These are phyloP conservation scores for Fusarium abutilonis DNA, from an alignment of 2,329 filamentous ascomycete species.

Conservation along the genomic window DNA sequence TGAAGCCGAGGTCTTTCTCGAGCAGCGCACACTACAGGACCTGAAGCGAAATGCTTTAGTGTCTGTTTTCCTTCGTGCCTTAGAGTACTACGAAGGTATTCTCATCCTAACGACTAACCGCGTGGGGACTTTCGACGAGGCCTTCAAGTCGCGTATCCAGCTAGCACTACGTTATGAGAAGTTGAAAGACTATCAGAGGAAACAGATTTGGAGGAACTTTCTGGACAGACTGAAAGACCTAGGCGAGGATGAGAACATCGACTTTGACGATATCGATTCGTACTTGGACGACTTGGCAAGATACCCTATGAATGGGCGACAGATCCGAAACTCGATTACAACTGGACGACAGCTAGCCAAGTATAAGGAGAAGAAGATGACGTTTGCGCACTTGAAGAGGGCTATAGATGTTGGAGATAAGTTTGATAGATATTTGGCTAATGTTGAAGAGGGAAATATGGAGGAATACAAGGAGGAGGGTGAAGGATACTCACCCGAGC, in stretches of 20 bases:
- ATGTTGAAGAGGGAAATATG: slow-evolving; percentile 11
- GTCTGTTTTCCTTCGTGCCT: slow-evolving; percentile 8
- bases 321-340: slow-evolving; percentile 23
- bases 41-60: not conserved
- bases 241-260: not conserved
- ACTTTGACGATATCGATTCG: not conserved
- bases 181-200: not conserved
- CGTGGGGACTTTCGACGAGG: slow-evolving; percentile 17
- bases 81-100: slow-evolving; percentile 15
- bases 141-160: slow-evolving; percentile 18
- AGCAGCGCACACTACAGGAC: not conserved
- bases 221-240: not conserved
- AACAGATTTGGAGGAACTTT: slow-evolving; percentile 19
- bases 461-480: slow-evolving; percentile 1
- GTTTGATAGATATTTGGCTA: slow-evolving; percentile 19
- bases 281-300: slow-evolving; percentile 2
- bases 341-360: slow-evolving; percentile 14
- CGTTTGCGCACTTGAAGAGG: slow-evolving; percentile 4
- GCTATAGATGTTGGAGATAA: slow-evolving; percentile 11
- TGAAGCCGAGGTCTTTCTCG: slow-evolving; percentile 23
- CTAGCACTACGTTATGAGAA: slow-evolving; percentile 14
- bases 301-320: slow-evolving; percentile 11
- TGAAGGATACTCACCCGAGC: slow-evolving; percentile 10
- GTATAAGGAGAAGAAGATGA: slow-evolving; percentile 9
- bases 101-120: slow-evolving; percentile 12